phyloP scores from a whole-genome alignment of 805 yeast species.

The Cyberlindnera veronae region DNA sequence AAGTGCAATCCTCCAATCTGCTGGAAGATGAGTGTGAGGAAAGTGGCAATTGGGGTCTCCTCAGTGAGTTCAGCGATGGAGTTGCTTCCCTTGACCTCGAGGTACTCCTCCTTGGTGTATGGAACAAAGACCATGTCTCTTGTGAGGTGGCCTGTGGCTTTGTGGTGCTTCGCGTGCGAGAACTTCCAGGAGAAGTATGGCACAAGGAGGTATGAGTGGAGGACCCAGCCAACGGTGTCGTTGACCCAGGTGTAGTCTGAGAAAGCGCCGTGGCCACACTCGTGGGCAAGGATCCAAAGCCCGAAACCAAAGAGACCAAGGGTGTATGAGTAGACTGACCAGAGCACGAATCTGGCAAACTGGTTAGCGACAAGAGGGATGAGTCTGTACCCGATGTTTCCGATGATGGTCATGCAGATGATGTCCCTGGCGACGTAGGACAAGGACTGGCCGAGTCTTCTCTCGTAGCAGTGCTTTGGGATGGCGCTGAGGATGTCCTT shows the following conservation, averaged over 20 bases:
- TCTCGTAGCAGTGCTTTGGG: conserved; percentile 71
- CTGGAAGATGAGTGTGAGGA: conserved; percentile 54
- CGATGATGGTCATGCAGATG: conserved; percentile 43
- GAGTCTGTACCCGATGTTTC: conserved; percentile 48
- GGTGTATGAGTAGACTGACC: conserved; percentile 52
- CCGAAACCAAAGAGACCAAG: conserved; percentile 75
- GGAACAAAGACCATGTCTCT: conserved; percentile 89
- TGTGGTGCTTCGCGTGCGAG: conserved; percentile 84
- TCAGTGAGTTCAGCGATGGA: conserved; percentile 47
- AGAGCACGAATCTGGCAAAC: conserved; percentile 48
- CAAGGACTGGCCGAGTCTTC: conserved; percentile 51
- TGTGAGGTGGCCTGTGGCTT: conserved; percentile 79
- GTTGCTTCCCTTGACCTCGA: conserved; percentile 25
- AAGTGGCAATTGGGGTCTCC: conserved; percentile 71
- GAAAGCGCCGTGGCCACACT: conserved; percentile 89
- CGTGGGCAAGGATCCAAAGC: conserved; percentile 84
- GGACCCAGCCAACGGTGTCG: conserved; percentile 78
- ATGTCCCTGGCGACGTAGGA: conserved; percentile 69
- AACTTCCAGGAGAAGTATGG: conserved; percentile 88
- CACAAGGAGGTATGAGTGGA: conserved; percentile 74
- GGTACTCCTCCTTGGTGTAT: conserved; percentile 55
- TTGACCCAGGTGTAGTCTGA: conserved; percentile 68
- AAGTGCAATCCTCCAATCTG: conserved; percentile 77
- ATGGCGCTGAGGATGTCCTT: conserved; percentile 70
- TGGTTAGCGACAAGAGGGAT: conserved; percentile 48